Evolutionary conservation across 1,139 yeast genomes (phyloP).

Genomic region (Suhomyces bolitotheri): DNA sequence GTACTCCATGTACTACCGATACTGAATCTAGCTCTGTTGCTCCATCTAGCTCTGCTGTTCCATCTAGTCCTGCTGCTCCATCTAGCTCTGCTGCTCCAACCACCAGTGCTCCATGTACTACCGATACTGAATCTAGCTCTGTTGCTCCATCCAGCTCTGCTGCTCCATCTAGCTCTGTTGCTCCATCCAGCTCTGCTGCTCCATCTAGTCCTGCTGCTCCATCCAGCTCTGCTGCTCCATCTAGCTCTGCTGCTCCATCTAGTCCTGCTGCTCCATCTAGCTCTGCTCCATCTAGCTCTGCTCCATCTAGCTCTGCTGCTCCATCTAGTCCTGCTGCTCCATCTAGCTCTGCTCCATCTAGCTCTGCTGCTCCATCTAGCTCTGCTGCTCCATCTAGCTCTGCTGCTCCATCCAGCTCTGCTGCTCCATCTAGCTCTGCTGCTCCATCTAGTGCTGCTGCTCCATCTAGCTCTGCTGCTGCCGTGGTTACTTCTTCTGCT

Average conservation of each 20-base stretch:
- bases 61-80: slow-evolving; percentile 36
- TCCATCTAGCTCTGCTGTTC: slow-evolving; percentile 21
- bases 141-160: neutral
- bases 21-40: slow-evolving; percentile 13
- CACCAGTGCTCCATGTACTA: slow-evolving; percentile 11
- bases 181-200: slow-evolving; percentile 3
- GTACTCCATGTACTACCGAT: neutral
- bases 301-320: neutral
- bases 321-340: slow-evolving; percentile 30
- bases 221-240: slow-evolving; percentile 10
- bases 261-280: slow-evolving; percentile 7
- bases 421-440: slow-evolving; percentile 6
- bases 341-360: slow-evolving; percentile 4
- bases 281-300: slow-evolving; percentile 17
- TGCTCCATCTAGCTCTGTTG: slow-evolving; percentile 12
- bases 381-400: slow-evolving; percentile 1
- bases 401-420: slow-evolving; percentile 26
- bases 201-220: slow-evolving; percentile 1
- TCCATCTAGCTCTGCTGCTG: slow-evolving; percentile 2
- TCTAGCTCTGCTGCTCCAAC: slow-evolving; percentile 9
- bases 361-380: slow-evolving; percentile 1
- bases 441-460: slow-evolving; percentile 1
- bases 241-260: slow-evolving; percentile 17
- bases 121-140: no score
- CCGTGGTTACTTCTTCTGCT: slow-evolving; percentile 5